Evolutionary conservation across 23 red algal species (phyloP).

Genomic region (Gracilariopsis chorda): DNA sequence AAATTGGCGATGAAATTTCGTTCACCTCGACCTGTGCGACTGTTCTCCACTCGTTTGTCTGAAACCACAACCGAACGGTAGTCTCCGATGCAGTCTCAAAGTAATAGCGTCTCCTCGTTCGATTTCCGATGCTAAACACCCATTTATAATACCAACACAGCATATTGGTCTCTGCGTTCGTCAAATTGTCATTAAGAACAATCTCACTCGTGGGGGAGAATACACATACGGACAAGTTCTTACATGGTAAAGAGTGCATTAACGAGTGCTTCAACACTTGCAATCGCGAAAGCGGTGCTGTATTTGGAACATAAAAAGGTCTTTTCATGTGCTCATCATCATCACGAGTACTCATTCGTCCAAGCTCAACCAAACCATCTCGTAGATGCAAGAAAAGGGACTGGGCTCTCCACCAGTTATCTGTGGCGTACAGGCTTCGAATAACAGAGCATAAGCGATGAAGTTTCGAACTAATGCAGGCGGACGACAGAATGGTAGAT

Average conservation of each 20-base stretch:
- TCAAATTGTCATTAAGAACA: not conserved
- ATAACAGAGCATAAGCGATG: not conserved
- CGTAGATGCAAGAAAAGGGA: slow-evolving; percentile 3
- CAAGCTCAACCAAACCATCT: not conserved
- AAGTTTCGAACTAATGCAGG: not conserved
- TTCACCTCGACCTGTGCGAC: not conserved
- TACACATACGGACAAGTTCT: not conserved
- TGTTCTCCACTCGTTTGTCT: not conserved
- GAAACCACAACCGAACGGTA: slow-evolving; percentile 1
- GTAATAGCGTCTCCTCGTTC: not conserved
- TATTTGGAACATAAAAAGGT: no score
- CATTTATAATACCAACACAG: not conserved
- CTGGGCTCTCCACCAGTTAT: slow-evolving; percentile 18
- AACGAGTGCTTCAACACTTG: no score
- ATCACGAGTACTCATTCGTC: no score
- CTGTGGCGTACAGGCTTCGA: not conserved
- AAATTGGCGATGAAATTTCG: not conserved
- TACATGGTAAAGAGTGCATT: no score
- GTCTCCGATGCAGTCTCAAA: not conserved
- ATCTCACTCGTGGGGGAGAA: not conserved
- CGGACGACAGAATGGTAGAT: not conserved
- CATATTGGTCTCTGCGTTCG: not conserved
- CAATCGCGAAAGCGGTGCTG: no score
- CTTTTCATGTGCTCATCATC: no score
- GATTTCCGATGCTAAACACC: slow-evolving; percentile 6